Evolutionary conservation across 768 basidiomycete genomes (phyloP), one percentile per base, ranked within the genome.

Genomic region (Leucosporidium scottii): DNA sequence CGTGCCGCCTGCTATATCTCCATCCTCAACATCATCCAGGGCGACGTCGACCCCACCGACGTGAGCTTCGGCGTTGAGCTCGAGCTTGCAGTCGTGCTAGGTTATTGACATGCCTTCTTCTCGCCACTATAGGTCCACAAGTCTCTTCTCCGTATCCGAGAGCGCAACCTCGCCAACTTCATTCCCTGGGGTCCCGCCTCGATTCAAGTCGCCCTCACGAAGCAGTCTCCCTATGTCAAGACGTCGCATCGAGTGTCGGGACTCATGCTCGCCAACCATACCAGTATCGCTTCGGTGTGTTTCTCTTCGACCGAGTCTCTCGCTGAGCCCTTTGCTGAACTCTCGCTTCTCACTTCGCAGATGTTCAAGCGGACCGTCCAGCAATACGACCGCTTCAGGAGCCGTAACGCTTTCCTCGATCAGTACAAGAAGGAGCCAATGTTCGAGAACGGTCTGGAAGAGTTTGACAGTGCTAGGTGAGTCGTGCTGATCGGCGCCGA

Each of bases 131-230:
- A 96, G 93, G 91, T 96, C 15, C 96, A 99, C 76, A 94, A 98
- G 85, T 94, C 93, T 13, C 82, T 99, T 27, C 84, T 99, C 30
- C 87, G 96, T 15, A 98, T 99, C 74, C 87, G 96, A 51, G 96
- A 99, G 79, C 85, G 96, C 31, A 91, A 96, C 74, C 82, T 98
- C 30, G 96, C 96, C 21, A 93, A 90, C 76, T 98, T 99, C 78
- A 97, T 99, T 70, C 96, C 96, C 9, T 99, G 96, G 96, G 96
- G 96, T 18, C 96, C 96, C 0, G 93, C 93, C 7, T 93, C 92
- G 47, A 94, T 96, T 74, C 96, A 99, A 79, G 94, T 99, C 10
- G 94, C 96, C 8, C 80, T 97, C 67, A 96, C 93, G 2, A 86
- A 90, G 66, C 87, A 85, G 74, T 93, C 91, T 21, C 93, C 92